Evolutionary conservation across 1,139 yeast genomes (phyloP), one percentile per base, ranked within the genome.

Genomic region (Tardiomyces blankii): DNA sequence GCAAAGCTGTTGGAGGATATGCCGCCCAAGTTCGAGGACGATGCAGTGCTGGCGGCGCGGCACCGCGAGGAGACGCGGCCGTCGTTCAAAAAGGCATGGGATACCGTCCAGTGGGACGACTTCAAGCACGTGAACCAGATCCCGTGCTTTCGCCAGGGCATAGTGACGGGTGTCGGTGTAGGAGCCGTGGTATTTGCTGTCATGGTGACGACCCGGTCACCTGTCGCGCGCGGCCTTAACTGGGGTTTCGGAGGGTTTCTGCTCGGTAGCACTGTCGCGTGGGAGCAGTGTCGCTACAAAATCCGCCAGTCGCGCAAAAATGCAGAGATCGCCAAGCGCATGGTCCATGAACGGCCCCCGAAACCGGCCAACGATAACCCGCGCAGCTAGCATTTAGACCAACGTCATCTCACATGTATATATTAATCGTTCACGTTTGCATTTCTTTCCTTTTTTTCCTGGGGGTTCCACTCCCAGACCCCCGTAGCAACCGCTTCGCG

Each of bases 61-160:
- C 40, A 39, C 25, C 49, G 51, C 40, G 39, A 47, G 38, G 54
- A 46, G 8, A 43, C 46, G 35, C 44, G 44, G 32, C 53, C 54
- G 27, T 50, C 49, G 38, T 38, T 63, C 14, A 50, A 53, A 27
- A 53, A 54, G 39, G 59, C 59, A 3, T 46, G 59, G 32, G 43
- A 50, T 14, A 46, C 55, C 30, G 53, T 65, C 19, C 47, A 53
- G 8, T 38, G 51, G 4, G 66, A 69, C 0, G 94, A 86, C 59
- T 82, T 88, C 60, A 66, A 73, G 9, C 71, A 74, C 41, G 68
- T 82, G 48, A 72, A 79, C 16, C 66, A 70, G 47, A 84, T 88
- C 62, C 96, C 97, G 1, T 89, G 97, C 63, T 86, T 89, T 63
- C 71, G 96, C 51, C 91, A 84, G 49, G 93, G 96, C 1, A 86